Evolutionary conservation across 1,284 basidiomycete genomes (phyloP).

Genomic region (Peniophora sp.): DNA sequence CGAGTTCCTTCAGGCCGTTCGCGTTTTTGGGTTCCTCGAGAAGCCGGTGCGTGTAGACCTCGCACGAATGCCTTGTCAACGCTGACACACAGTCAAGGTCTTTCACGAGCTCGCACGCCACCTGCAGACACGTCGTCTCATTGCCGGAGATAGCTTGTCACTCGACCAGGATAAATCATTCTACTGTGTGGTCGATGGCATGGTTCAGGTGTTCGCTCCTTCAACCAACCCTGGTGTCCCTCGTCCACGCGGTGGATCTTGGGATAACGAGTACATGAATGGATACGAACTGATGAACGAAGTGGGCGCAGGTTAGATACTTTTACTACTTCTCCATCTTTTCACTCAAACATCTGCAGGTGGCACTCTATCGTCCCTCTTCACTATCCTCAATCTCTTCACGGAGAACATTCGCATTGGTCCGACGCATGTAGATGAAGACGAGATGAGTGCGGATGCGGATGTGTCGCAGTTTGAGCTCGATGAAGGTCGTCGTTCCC

Average conservation of each 20-base stretch:
- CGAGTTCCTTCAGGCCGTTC: slow-evolving; percentile 89
- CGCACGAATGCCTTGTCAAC: background rate
- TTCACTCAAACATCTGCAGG: slow-evolving; percentile 29
- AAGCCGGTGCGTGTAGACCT: slow-evolving; percentile 64
- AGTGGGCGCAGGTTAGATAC: slow-evolving; percentile 55
- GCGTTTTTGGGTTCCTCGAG: slow-evolving; percentile 93
- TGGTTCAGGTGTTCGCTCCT: slow-evolving; percentile 78
- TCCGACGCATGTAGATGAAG: slow-evolving; percentile 62
- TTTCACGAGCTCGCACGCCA: slow-evolving; percentile 94
- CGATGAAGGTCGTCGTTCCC: slow-evolving; percentile 22
- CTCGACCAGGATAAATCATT: slow-evolving; percentile 90
- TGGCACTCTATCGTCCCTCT: background rate
- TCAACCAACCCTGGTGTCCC: slow-evolving; percentile 39
- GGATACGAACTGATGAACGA: slow-evolving; percentile 92
- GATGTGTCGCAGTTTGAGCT: slow-evolving; percentile 61
- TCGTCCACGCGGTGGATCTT: slow-evolving; percentile 42
- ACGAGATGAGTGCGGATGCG: slow-evolving; percentile 36
- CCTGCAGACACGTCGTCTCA: slow-evolving; percentile 83
- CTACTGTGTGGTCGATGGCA: slow-evolving; percentile 93
- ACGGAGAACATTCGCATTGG: slow-evolving; percentile 95
- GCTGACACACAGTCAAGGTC: slow-evolving; percentile 38
- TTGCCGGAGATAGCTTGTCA: slow-evolving; percentile 87
- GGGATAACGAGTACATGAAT: slow-evolving; percentile 83
- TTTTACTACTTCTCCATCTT: slow-evolving; percentile 52
- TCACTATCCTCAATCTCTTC: slow-evolving; percentile 88